phyloP scores from a whole-genome alignment of 345 rosid species.

The Citrus reticulata region DNA sequence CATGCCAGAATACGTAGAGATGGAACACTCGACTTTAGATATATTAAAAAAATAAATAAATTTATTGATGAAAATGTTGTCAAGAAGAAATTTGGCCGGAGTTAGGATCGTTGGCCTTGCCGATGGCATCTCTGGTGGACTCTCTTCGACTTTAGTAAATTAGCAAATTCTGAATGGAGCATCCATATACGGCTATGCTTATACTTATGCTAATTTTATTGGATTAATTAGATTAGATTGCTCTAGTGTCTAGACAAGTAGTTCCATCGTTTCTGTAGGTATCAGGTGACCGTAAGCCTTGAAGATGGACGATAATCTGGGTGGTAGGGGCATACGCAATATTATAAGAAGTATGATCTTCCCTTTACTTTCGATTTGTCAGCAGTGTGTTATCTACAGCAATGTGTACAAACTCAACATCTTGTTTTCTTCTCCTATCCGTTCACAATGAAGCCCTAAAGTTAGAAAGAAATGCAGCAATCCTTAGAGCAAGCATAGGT shows the following conservation, averaged over 20 bases:
- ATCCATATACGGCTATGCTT: too few relatives aligned
- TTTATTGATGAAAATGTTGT: slow-evolving; percentile 19
- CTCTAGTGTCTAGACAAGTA: too few relatives aligned
- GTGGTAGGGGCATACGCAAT: slow-evolving; percentile 8
- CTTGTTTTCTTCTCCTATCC: slow-evolving; percentile 18
- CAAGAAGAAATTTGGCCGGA: neutral
- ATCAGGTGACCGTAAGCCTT: neutral
- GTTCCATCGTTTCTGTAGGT: neutral
- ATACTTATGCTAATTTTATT: too few relatives aligned
- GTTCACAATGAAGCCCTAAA: neutral
- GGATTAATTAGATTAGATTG: too few relatives aligned
- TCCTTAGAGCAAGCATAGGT: too few relatives aligned
- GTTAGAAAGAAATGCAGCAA: too few relatives aligned
- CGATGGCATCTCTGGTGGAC: slow-evolving; percentile 19
- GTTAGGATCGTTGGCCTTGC: slow-evolving; percentile 17
- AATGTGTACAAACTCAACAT: slow-evolving; percentile 9
- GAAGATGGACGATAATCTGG: neutral
- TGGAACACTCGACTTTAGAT: neutral
- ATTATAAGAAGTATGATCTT: neutral
- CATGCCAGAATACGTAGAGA: neutral
- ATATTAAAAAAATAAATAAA: too few relatives aligned
- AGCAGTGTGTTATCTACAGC: neutral
- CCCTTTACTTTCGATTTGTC: neutral
- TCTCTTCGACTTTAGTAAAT: neutral
- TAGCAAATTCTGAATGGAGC: neutral